These are phyloP conservation scores for Balansia obtecta DNA, from an alignment of 2,329 filamentous ascomycete species.

Conservation along the genomic window DNA sequence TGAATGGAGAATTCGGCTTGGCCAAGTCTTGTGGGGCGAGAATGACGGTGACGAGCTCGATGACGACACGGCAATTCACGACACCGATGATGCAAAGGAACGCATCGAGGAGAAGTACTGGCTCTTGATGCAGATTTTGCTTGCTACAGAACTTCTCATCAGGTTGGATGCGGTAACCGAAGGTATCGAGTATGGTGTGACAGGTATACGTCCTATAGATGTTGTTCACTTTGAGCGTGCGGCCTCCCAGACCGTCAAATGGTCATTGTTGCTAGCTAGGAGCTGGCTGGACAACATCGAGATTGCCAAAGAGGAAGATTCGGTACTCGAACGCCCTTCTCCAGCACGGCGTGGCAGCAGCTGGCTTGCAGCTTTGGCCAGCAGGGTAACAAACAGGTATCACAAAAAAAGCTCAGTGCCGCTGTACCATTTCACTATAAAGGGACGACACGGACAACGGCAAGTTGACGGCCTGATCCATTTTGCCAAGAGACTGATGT, in stretches of 20 bases:
- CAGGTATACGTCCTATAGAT: conserved; percentile 40
- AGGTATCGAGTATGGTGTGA: conserved; percentile 41
- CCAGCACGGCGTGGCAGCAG: conserved; percentile 15
- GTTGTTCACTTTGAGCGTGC: conserved; percentile 49
- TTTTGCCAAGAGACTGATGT: conserved; percentile 49
- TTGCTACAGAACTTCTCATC: conserved; percentile 53
- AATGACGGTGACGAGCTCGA: conserved; percentile 38
- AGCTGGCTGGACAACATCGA: conserved; percentile 58
- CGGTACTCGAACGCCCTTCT: conserved; percentile 6
- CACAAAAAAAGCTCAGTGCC: conserved; percentile 22
- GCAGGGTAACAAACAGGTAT: conserved; percentile 34
- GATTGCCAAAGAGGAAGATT: conserved; percentile 32
- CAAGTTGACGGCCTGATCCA: conserved; percentile 51
- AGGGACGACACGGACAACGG: conserved; percentile 41
- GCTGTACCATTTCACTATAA: conserved; percentile 34
- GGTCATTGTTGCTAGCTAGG: conserved; percentile 52
- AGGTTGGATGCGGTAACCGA: conserved; percentile 51
- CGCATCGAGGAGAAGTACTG: conserved; percentile 52
- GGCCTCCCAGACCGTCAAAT: conserved; percentile 49
- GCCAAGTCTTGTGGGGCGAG: conserved; percentile 57
- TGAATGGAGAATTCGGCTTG: conserved; percentile 62
- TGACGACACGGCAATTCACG: conserved; percentile 38
- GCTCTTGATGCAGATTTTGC: conserved; percentile 52
- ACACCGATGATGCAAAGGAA: conserved; percentile 35
- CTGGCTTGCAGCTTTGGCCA: conserved; percentile 48